phyloP scores from a whole-genome alignment of 352 stramenopile species.

The Plasmopara halstedii region DNA sequence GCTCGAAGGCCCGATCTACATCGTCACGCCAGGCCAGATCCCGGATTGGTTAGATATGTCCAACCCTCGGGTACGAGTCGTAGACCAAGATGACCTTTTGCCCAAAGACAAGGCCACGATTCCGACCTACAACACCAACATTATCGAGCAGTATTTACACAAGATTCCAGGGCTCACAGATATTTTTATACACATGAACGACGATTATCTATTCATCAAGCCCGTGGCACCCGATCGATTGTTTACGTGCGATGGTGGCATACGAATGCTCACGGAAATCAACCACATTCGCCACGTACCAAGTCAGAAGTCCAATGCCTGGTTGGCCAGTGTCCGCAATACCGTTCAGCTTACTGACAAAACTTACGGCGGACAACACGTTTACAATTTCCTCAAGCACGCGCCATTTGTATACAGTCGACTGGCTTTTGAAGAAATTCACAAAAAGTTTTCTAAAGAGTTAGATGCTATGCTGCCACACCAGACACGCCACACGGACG shows the following conservation, averaged over 20 bases:
- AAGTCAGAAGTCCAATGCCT: slow-evolving; percentile 55
- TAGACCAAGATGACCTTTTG: slow-evolving; percentile 85
- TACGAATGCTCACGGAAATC: slow-evolving; percentile 69
- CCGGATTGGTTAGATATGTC: slow-evolving; percentile 75
- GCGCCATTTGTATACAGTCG: slow-evolving; percentile 78
- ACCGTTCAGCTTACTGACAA: slow-evolving; percentile 24
- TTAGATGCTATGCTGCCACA: slow-evolving; percentile 50
- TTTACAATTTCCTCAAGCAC: slow-evolving; percentile 84
- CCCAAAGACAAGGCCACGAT: slow-evolving; percentile 74
- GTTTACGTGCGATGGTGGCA: slow-evolving; percentile 83
- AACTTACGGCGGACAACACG: slow-evolving; percentile 75
- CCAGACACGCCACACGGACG: slow-evolving; percentile 20
- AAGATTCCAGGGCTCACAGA: slow-evolving; percentile 78
- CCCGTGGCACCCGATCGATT: slow-evolving; percentile 73
- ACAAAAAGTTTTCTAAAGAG: slow-evolving; percentile 51
- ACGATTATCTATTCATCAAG: slow-evolving; percentile 86
- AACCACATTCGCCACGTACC: slow-evolving; percentile 70
- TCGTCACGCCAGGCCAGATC: slow-evolving; percentile 77
- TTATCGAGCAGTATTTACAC: slow-evolving; percentile 87
- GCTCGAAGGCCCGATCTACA: slow-evolving; percentile 80
- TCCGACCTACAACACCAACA: slow-evolving; percentile 84
- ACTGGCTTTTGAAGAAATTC: slow-evolving; percentile 61
- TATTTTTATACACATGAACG: slow-evolving; percentile 86
- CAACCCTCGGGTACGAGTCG: slow-evolving; percentile 77
- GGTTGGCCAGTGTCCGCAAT: slow-evolving; percentile 82